Percentiles rank a stretch among this genome's conserved stretches.
Evolutionary conservation across 805 yeast species (phyloP).

Genomic region (Pachysolen tannophilus): DNA sequence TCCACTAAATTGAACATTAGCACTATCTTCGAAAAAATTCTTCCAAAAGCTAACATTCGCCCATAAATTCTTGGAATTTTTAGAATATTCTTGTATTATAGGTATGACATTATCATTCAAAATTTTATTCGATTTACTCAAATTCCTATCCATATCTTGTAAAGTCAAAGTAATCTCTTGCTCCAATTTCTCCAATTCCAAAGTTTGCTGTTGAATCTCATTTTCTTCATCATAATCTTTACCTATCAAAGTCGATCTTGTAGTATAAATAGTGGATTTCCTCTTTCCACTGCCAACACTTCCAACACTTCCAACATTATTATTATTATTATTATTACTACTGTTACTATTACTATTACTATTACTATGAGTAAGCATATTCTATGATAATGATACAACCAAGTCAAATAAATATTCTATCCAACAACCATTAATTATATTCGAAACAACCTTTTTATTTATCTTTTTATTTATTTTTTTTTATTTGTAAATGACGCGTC

Average conservation of each 20-base stretch:
- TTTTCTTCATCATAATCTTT: slow-evolving; percentile 1
- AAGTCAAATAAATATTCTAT: too few species aligned
- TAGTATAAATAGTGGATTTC: slow-evolving; percentile 7
- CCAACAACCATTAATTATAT: too few species aligned
- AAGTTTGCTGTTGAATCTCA: slow-evolving; percentile 4
- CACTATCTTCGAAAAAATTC: slow-evolving; percentile 67
- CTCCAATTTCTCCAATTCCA: slow-evolving; percentile 58
- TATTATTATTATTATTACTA: too few species aligned
- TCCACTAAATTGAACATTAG: slow-evolving; percentile 52
- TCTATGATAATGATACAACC: too few species aligned
- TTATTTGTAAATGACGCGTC: too few species aligned
- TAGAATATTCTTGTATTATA: slow-evolving; percentile 50
- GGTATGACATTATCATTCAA: slow-evolving; percentile 67
- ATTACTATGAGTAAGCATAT: too few species aligned
- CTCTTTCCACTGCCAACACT: slow-evolving; percentile 1
- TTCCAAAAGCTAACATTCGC: slow-evolving; percentile 68
- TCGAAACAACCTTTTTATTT: too few species aligned
- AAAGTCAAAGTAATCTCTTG: slow-evolving; percentile 71
- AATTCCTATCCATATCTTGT: slow-evolving; percentile 72
- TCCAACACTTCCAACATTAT: too few species aligned
- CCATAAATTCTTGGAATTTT: slow-evolving; percentile 54
- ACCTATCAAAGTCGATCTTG: slow-evolving; percentile 7
- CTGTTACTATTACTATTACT: too few species aligned
- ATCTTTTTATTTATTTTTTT: too few species aligned
- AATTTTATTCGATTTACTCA: slow-evolving; percentile 58